Conservation (phyloP, 441 rosid genomes). For the California macrophylla region DNA sequence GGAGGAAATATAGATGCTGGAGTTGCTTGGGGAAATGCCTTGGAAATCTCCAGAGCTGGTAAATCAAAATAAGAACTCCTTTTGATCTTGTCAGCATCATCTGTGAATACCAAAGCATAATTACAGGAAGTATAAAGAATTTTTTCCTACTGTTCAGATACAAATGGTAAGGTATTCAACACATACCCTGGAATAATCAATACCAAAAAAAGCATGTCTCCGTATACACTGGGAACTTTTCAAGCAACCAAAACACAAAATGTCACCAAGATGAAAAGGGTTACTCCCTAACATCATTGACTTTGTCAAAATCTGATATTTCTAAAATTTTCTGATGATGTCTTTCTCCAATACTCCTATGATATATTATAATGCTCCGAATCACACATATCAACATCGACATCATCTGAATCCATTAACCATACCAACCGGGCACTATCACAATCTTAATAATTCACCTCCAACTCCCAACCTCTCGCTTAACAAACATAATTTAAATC, state of each 20-base stretch:
- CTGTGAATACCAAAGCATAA: slow-evolving; percentile 22
- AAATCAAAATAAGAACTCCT: slow-evolving; percentile 58
- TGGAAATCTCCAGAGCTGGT: slow-evolving; percentile 64
- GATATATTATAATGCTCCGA: not conserved
- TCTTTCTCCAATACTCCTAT: not conserved
- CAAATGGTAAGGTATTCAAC: not conserved
- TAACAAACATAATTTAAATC: not conserved
- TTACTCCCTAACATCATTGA: too few relatives aligned
- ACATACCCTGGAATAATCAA: not conserved
- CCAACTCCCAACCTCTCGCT: not conserved
- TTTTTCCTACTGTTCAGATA: too few relatives aligned
- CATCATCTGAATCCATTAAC: not conserved
- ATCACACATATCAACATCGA: not conserved
- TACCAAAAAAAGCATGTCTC: not conserved
- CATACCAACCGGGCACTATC: not conserved
- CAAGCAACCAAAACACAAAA: not conserved
- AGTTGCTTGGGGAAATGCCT: slow-evolving; percentile 89
- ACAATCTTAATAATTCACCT: not conserved
- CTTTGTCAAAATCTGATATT: too few relatives aligned
- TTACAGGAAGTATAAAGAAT: too few relatives aligned
- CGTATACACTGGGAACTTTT: not conserved
- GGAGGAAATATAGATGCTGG: slow-evolving; percentile 82
- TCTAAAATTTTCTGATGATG: not conserved
- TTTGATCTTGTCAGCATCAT: slow-evolving; percentile 27
- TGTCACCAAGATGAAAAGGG: not conserved